These are phyloP conservation scores for Oxyria digyna DNA, from an alignment of 148 eudicot genomes.

Conservation along the genomic window DNA sequence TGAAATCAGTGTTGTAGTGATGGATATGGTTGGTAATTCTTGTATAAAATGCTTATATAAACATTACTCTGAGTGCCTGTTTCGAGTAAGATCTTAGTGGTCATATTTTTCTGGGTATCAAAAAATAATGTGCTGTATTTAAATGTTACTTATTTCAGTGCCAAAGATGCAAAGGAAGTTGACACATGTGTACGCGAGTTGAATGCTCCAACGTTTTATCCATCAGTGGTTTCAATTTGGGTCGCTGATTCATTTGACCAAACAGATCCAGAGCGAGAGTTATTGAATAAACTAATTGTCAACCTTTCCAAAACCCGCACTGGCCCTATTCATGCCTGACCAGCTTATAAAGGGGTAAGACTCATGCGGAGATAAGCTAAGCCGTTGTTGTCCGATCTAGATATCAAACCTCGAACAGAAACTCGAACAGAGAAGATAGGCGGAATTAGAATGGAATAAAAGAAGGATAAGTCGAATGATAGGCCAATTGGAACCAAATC, in stretches of 20 bases:
- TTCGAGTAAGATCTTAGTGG: too few species aligned
- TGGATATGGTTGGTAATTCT: neutral
- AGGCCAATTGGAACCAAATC: too few species aligned
- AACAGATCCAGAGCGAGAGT: constrained; percentile 64
- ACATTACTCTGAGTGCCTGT: too few species aligned
- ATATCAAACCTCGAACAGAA: too few species aligned
- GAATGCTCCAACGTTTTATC: constrained; percentile 59
- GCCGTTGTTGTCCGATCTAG: too few species aligned
- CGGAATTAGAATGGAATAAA: too few species aligned
- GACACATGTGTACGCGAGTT: constrained; percentile 64
- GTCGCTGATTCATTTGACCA: constrained; percentile 77
- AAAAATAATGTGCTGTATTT: neutral
- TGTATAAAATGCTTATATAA: neutral
- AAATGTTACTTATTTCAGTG: constrained; percentile 26
- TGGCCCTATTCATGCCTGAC: constrained; percentile 28
- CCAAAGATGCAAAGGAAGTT: constrained; percentile 76
- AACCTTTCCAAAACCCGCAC: constrained; percentile 42
- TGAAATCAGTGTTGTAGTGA: neutral
- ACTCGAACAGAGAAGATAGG: too few species aligned
- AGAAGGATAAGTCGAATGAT: too few species aligned
- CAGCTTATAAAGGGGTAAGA: constrained; percentile 71
- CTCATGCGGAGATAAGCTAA: too few species aligned
- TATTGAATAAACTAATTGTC: constrained; percentile 53
- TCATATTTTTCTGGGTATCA: neutral
- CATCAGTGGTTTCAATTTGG: constrained; percentile 71